A percentile compares a stretch with the other conserved stretches of the same genome.
Evolutionary conservation across 257 asterid species (phyloP).

Genomic region (Oldenlandia corymbosa): DNA sequence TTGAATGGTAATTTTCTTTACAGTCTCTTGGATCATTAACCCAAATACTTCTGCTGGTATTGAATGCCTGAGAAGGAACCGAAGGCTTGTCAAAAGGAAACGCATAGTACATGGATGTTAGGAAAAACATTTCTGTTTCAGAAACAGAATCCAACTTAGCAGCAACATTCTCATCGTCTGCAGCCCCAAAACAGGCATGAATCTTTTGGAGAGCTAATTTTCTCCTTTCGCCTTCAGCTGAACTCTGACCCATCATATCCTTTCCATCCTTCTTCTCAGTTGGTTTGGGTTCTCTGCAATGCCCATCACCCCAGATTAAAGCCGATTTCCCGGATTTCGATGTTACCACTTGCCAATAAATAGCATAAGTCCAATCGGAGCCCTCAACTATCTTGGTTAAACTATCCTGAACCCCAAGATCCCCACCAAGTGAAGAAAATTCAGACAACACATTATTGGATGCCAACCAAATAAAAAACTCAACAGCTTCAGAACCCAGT

Average conservation of each 20-base stretch:
- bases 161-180: constrained; percentile 60
- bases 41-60: constrained; percentile 81
- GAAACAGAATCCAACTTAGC: constrained; percentile 66
- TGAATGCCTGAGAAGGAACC: constrained; percentile 85
- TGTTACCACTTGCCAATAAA: constrained; percentile 89
- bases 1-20: constrained; percentile 60
- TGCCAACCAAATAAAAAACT: constrained; percentile 68
- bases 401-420: constrained; percentile 64
- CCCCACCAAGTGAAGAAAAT: constrained; percentile 55
- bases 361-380: constrained; percentile 81
- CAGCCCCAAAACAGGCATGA: constrained; percentile 68
- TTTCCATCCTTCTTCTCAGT: constrained; percentile 26
- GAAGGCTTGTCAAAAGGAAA: constrained; percentile 97
- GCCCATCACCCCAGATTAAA: constrained; percentile 94
- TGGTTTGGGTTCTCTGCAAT: constrained; percentile 48
- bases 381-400: constrained; percentile 70
- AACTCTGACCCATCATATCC: constrained; percentile 18
- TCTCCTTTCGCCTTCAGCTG: constrained; percentile 36
- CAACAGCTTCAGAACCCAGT: constrained; percentile 68
- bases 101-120: constrained; percentile 72
- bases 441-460: constrained; percentile 66
- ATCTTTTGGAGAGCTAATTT: constrained; percentile 64
- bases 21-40: constrained; percentile 50
- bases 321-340: constrained; percentile 93
- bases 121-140: constrained; percentile 69